Percentiles rank a stretch among this genome's conserved stretches.
Conservation (phyloP, 2,329 filamentous ascomycete species). For the Hymenoscyphus linearis region DNA sequence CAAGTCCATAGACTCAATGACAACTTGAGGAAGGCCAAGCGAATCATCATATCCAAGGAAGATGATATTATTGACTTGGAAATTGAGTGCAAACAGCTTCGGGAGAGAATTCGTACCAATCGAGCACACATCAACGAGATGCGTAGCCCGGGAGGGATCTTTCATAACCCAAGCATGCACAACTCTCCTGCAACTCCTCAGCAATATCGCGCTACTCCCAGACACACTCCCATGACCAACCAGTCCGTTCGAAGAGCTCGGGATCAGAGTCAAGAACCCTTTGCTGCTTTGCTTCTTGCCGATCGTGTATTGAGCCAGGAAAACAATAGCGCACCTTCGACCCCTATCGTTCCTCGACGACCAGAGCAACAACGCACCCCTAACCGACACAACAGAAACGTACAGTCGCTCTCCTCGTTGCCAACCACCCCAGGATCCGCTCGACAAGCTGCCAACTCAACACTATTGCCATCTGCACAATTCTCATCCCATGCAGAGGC, state of each 20-base stretch:
- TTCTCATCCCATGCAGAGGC: slow-evolving; percentile 57
- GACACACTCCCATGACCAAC: slow-evolving; percentile 44
- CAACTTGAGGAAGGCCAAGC: slow-evolving; percentile 68
- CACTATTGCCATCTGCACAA: slow-evolving; percentile 57
- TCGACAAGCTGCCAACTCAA: slow-evolving; percentile 42
- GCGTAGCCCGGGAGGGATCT: slow-evolving; percentile 67
- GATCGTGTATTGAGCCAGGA: slow-evolving; percentile 75
- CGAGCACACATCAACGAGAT: slow-evolving; percentile 78
- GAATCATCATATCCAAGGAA: slow-evolving; percentile 71
- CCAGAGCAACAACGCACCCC: slow-evolving; percentile 39
- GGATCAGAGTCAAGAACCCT: slow-evolving; percentile 54
- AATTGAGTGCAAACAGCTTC: slow-evolving; percentile 72
- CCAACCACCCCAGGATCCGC: slow-evolving; percentile 66
- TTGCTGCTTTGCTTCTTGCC: slow-evolving; percentile 70
- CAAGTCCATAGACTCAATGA: slow-evolving; percentile 60
- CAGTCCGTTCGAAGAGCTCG: slow-evolving; percentile 32
- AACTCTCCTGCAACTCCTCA: slow-evolving; percentile 39
- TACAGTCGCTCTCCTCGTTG: slow-evolving; percentile 79
- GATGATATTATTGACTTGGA: slow-evolving; percentile 64
- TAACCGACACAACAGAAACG: slow-evolving; percentile 65
- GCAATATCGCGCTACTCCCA: slow-evolving; percentile 42
- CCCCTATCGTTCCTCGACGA: slow-evolving; percentile 41
- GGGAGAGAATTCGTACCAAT: slow-evolving; percentile 83
- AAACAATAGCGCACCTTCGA: slow-evolving; percentile 68
- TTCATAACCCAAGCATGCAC: slow-evolving; percentile 57